Evolutionary conservation across 306 rosid species (phyloP).

Genomic region (Sophora flavescens): DNA sequence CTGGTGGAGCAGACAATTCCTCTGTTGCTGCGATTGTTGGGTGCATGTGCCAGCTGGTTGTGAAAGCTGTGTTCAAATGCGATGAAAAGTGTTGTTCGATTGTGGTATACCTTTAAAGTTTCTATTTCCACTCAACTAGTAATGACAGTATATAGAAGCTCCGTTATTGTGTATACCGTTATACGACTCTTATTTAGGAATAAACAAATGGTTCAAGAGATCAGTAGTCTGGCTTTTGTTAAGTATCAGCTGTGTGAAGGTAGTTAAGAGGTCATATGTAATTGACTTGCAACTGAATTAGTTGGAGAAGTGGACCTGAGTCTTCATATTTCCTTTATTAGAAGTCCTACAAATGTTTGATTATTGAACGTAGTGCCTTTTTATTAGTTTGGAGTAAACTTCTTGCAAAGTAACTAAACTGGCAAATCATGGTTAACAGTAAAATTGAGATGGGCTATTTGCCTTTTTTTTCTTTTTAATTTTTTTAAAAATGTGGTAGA

Average conservation of each 20-base stretch:
- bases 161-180: not conserved
- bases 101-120: constrained; percentile 35
- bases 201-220: constrained; percentile 16
- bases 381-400: constrained; percentile 8
- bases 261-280: constrained; percentile 9
- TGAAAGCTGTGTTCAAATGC: constrained; percentile 67
- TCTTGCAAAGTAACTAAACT: constrained; percentile 37
- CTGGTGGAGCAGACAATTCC: constrained; percentile 99
- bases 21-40: constrained; percentile 97
- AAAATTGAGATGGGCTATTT: constrained; percentile 2
- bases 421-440: constrained; percentile 8
- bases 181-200: constrained; percentile 31
- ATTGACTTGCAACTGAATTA: constrained; percentile 27
- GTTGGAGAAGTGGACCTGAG: constrained; percentile 10
- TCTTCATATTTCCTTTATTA: constrained; percentile 31
- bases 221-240: constrained; percentile 20
- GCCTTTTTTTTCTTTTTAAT: constrained; percentile 8
- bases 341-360: constrained; percentile 39
- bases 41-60: constrained; percentile 96
- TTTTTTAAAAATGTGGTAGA: constrained; percentile 14
- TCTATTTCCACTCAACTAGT: constrained; percentile 36
- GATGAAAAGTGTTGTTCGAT: constrained; percentile 16
- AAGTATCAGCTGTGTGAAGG: not conserved
- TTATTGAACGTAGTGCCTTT: constrained; percentile 19
- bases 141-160: constrained; percentile 16